Base-by-base conservation (phyloP, 352 stramenopile genomes). In the Pythium aquatile region DNA sequence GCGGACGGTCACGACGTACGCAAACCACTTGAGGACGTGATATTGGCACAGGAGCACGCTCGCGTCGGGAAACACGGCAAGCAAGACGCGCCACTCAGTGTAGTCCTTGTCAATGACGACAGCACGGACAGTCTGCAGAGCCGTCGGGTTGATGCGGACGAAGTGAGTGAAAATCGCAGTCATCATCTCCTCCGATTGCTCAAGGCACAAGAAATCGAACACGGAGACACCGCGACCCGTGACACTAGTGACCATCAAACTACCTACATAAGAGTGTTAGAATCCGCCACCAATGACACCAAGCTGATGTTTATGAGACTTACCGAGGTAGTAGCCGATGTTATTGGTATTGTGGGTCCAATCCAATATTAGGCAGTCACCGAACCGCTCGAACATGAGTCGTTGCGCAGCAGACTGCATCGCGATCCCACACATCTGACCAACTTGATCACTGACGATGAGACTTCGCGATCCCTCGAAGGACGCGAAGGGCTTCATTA, bases 101-200 rank as follows among this genome's bases (percentile, higher is more conserved):
- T 65, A 68, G 32, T 75, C 68, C 28, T 75, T 75, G 37, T 72
- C 68, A 20, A 75, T 75, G 0, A 72, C 46, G 16, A 69, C 33
- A 4, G 64, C 65, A 16, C 62, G 32, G 2, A 70, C 61, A 1
- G 49, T 61, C 8, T 56, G 35, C 1, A 30, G 16, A 1, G 26
- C 55, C 1, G 20, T 13, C 6, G 53, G 53, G 55, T 66, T 59
- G 14, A 3, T 9, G 11, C 59, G 20, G 3, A 52, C 37, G 29
- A 76, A 70, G 24, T 63, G 48, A 6, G 40, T 20, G 9, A 76
- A 37, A 1, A 70, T 46, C 0, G 26, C 13, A 1, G 14, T 14
- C 61, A 76, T 67, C 46, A 70, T 66, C 4, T 55, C 48, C 8
- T 58, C 59, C 1, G 54, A 69, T 28, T 76, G 69, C 5, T 44